phyloP scores from a whole-genome alignment of 2,329 filamentous ascomycete species.

The Hymenoscyphus fraxineus region DNA sequence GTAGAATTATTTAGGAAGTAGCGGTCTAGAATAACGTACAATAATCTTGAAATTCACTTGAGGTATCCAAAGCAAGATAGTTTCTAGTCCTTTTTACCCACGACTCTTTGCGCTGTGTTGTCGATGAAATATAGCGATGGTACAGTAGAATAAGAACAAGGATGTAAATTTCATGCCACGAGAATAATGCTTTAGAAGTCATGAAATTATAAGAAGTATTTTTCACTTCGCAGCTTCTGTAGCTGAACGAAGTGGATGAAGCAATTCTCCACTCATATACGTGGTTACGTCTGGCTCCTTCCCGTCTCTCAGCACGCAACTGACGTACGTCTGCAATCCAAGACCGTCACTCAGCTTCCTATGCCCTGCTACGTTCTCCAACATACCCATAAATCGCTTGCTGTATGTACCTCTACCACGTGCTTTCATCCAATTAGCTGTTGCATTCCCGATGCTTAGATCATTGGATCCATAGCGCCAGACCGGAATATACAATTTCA shows the following conservation, averaged over 20 bases:
- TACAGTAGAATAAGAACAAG: no score
- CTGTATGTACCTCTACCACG: neutral
- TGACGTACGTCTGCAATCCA: neutral
- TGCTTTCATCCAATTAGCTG: neutral
- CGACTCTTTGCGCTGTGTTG: no score
- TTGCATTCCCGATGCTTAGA: neutral
- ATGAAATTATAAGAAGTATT: no score
- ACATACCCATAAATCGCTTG: neutral
- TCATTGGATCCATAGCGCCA: neutral
- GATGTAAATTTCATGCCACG: no score
- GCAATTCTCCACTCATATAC: neutral
- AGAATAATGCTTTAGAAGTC: no score
- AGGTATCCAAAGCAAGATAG: no score
- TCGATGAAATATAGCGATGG: no score
- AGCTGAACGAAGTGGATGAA: neutral
- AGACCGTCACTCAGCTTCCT: neutral
- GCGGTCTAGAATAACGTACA: no score
- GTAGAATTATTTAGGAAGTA: no score
- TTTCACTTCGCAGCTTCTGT: no score
- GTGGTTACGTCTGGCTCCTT: neutral
- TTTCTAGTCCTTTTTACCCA: no score
- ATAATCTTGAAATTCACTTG: no score
- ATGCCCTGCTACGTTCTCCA: neutral
- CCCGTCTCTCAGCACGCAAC: neutral
- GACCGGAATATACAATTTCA: neutral